Percentiles rank a stretch among this genome's conserved stretches.
Evolutionary conservation across 176 grass and related monocot species (phyloP).

Genomic region (Aechmea fasciata): DNA sequence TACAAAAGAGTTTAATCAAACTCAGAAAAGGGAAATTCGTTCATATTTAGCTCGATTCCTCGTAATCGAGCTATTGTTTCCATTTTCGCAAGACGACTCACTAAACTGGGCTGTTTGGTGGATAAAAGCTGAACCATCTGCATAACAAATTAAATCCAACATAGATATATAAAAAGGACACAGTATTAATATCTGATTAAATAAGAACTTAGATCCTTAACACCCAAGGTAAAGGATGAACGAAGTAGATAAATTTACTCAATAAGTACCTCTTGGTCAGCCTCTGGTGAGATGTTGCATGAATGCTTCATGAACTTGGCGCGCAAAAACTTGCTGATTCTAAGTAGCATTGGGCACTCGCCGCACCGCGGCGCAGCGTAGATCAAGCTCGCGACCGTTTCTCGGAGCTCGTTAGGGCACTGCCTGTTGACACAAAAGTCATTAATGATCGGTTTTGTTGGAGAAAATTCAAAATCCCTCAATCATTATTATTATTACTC

Average conservation of each 20-base stretch:
- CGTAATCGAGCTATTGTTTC: background rate
- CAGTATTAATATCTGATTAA: too few relatives aligned
- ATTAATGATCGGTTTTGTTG: too few relatives aligned
- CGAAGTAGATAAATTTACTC: too few relatives aligned
- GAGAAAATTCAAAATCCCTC: too few relatives aligned
- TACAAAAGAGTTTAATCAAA: background rate
- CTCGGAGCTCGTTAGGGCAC: background rate
- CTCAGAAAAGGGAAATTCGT: background rate
- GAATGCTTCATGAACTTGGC: conserved; percentile 5
- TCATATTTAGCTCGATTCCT: background rate
- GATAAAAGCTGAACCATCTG: conserved; percentile 5
- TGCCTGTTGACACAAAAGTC: background rate
- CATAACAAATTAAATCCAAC: background rate
- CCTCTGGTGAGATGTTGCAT: background rate
- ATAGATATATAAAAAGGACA: background rate
- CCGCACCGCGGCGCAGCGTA: conserved; percentile 5
- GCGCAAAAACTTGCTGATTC: background rate
- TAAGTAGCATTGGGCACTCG: background rate
- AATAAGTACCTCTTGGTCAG: background rate
- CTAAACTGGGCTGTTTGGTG: background rate
- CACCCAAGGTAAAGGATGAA: background rate
- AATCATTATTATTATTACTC: too few relatives aligned
- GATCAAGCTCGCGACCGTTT: background rate
- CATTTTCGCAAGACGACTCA: background rate
- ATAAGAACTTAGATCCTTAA: too few relatives aligned